Conservation (phyloP, 306 rosid genomes). For the Dicorynia guianensis region DNA sequence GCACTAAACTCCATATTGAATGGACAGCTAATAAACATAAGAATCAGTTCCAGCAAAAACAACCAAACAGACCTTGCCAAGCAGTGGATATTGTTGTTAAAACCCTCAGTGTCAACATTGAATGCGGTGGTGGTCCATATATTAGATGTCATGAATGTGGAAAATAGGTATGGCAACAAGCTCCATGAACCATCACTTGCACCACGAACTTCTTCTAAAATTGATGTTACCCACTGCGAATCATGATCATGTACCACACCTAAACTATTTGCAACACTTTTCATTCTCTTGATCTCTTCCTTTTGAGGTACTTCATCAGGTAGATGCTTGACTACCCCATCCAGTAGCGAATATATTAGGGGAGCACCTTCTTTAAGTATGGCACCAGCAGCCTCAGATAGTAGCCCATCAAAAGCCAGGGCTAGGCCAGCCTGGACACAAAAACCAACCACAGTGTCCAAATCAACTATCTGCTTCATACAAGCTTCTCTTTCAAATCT, state of each 20-base stretch:
- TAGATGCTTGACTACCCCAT: slow-evolving; percentile 81
- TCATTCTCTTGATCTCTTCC: slow-evolving; percentile 77
- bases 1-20: slow-evolving; percentile 7
- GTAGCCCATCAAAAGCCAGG: slow-evolving; percentile 79
- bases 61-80: slow-evolving; percentile 78
- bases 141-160: slow-evolving; percentile 92
- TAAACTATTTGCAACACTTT: slow-evolving; percentile 80
- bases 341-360: slow-evolving; percentile 78
- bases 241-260: slow-evolving; percentile 81
- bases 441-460: slow-evolving; percentile 88
- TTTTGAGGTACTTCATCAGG: slow-evolving; percentile 88
- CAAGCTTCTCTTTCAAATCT: slow-evolving; percentile 87
- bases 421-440: slow-evolving; percentile 95
- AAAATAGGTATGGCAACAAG: slow-evolving; percentile 91
- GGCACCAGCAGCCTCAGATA: slow-evolving; percentile 92
- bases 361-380: slow-evolving; percentile 92
- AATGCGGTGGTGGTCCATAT: slow-evolving; percentile 93
- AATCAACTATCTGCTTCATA: slow-evolving; percentile 83
- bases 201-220: slow-evolving; percentile 92
- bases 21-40: slow-evolving; percentile 14
- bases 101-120: slow-evolving; percentile 94
- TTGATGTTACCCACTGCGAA: slow-evolving; percentile 90
- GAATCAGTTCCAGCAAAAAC: slow-evolving; percentile 21
- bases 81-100: slow-evolving; percentile 93
- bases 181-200: slow-evolving; percentile 98